Evolutionary conservation across 352 stramenopile genomes (phyloP).

Genomic region (Globisporangium abappressorium): DNA sequence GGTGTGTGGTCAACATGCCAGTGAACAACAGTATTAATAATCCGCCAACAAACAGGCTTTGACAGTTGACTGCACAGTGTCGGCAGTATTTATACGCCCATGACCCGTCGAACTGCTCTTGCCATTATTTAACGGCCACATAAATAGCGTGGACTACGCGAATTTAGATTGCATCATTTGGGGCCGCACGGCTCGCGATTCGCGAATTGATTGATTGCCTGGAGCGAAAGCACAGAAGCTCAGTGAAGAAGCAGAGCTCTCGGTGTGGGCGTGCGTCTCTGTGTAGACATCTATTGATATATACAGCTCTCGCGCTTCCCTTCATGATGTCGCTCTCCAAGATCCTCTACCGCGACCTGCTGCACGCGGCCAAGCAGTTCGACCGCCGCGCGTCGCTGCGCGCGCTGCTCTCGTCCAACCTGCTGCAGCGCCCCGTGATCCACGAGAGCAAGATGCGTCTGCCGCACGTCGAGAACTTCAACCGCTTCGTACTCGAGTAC

Average conservation of each 20-base stretch:
- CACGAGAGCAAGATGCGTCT: constrained; percentile 29
- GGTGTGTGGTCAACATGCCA: too few species aligned
- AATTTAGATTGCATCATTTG: constrained; percentile 1
- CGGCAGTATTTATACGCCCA: neutral
- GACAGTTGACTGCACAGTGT: neutral
- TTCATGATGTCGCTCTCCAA: constrained; percentile 44
- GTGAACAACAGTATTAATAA: neutral
- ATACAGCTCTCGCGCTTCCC: neutral
- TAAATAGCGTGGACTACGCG: neutral
- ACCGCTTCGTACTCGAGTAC: constrained; percentile 49
- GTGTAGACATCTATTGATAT: neutral
- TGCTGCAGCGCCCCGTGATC: constrained; percentile 42
- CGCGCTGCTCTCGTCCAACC: constrained; percentile 56
- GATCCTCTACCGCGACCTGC: constrained; percentile 70
- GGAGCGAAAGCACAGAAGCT: neutral
- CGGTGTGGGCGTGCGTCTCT: neutral
- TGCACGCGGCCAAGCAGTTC: constrained; percentile 45
- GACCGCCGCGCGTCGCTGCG: constrained; percentile 59
- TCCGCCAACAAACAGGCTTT: neutral
- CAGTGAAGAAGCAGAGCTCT: neutral
- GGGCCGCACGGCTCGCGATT: neutral
- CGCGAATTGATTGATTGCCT: constrained; percentile 1
- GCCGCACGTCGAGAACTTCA: constrained; percentile 61
- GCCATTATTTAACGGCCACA: neutral
- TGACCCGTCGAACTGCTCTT: neutral